Evolutionary conservation across 805 yeast species (phyloP), one percentile per base, ranked within the genome.

Genomic region (Yarrowia porcina): DNA sequence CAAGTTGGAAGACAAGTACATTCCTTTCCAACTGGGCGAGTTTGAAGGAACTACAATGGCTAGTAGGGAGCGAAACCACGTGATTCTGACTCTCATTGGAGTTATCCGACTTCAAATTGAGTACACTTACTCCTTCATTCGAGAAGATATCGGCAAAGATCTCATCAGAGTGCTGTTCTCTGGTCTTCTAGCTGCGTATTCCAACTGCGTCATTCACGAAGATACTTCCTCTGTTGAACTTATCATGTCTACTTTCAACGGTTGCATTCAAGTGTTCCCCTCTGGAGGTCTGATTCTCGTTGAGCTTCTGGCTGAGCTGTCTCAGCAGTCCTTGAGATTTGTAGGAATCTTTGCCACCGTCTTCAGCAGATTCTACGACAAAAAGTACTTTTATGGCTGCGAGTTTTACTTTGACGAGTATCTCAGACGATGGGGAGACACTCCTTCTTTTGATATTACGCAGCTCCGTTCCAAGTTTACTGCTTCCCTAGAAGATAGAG

Each of bases 11-110:
- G 59, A 52, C 11, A 52, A 25, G 33, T 52, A 52, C 25, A 13
- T 52, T 10, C 33, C 59, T 36, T 35, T 25, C 20, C 59, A 52
- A 18, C 25, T 52, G 21, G 59, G 59, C 23, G 59, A 52, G n/a
- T 35, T 35, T 25, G 59, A 52, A 13, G 18, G 39, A 6, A 23
- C 32, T 11, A 36, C 23, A 2, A 35, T 52, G 59, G 44, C 59
- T 10, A 36, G 18, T 3, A 9, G 59, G 4, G 44, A 52, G 27
- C 23, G 59, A 52, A 52, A 36, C 44, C 42, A 52, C 33, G 44
- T 36, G 12, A 52, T 52, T 13, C n/a, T 52, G 2, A 35, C 44
- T n/a, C 8, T 52, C 9, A 20, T 52, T 13, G 59, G 28, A n/a
- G 18, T 52, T 4, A 36, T 52, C n/a, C 33, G 59, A 8, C 33